Evolutionary conservation across 768 basidiomycete species (phyloP).

Genomic region (Suillus variegatus): DNA sequence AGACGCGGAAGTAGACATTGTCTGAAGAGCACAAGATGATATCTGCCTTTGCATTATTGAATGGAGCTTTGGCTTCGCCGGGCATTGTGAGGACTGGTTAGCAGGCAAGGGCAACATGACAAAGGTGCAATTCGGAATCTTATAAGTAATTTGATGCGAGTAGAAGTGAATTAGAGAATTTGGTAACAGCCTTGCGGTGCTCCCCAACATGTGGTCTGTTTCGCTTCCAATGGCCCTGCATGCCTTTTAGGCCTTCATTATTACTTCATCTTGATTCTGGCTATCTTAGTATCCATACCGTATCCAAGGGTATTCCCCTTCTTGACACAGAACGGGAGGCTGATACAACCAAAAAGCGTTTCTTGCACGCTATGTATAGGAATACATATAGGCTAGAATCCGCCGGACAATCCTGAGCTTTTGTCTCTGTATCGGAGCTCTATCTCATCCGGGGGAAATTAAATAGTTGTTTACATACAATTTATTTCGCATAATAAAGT

Average conservation of each 20-base stretch:
- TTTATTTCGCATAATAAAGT: not conserved
- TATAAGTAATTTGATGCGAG: not conserved
- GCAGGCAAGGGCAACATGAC: not conserved
- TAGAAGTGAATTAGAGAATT: not conserved
- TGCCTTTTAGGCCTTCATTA: not conserved
- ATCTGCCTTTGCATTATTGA: conserved; percentile 49
- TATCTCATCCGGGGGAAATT: not conserved
- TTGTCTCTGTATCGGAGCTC: not conserved
- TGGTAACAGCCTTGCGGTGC: not conserved
- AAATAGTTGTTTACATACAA: not conserved
- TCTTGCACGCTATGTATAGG: too few relatives aligned
- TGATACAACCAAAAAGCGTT: not conserved
- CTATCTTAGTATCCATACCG: not conserved
- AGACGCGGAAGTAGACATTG: conserved; percentile 23
- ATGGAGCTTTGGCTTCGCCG: conserved; percentile 36
- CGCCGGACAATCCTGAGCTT: too few relatives aligned
- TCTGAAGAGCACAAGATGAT: conserved; percentile 56
- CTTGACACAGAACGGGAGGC: not conserved
- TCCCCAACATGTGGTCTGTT: not conserved
- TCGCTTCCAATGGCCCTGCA: not conserved
- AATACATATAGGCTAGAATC: too few relatives aligned
- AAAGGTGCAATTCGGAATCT: not conserved
- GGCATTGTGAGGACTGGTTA: conserved; percentile 15
- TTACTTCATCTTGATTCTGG: not conserved
- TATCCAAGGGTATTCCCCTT: not conserved